These are phyloP conservation scores for Microthyrium microscopicum DNA, from an alignment of 2,329 filamentous ascomycete genomes.

Conservation along the genomic window DNA sequence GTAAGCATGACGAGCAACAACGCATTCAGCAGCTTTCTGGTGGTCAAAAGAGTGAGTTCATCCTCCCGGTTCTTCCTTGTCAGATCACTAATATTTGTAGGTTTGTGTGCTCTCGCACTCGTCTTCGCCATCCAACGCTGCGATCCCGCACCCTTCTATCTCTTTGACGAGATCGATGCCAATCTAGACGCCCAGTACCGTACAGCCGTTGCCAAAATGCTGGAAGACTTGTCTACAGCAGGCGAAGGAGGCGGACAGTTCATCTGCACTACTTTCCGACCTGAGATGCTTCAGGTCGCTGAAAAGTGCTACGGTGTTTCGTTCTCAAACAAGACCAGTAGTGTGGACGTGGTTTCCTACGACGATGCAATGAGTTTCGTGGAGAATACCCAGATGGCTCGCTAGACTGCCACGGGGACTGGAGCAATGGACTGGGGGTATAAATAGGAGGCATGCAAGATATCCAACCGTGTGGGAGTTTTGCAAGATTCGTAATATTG, in stretches of 20 bases:
- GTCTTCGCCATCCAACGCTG: slow-evolving; percentile 98
- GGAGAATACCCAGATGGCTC: too few relatives aligned
- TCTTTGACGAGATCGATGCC: slow-evolving; percentile 97
- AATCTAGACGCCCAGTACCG: slow-evolving; percentile 97
- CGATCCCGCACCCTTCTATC: slow-evolving; percentile 94
- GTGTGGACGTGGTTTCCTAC: slow-evolving; percentile 73
- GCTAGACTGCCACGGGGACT: too few relatives aligned
- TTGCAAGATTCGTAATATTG: too few relatives aligned
- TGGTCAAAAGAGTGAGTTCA: slow-evolving; percentile 77
- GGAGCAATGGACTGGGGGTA: too few relatives aligned
- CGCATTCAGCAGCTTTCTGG: slow-evolving; percentile 93
- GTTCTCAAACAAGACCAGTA: slow-evolving; percentile 82
- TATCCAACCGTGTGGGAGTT: too few relatives aligned
- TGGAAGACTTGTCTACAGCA: slow-evolving; percentile 38
- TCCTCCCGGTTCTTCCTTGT: not conserved
- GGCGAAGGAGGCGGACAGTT: slow-evolving; percentile 50
- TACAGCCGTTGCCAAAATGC: slow-evolving; percentile 80
- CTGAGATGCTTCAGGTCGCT: slow-evolving; percentile 86
- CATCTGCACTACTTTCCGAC: slow-evolving; percentile 96
- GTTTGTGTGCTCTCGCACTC: slow-evolving; percentile 87
- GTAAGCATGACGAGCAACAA: slow-evolving; percentile 94
- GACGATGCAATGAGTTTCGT: slow-evolving; percentile 89
- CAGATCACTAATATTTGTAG: slow-evolving; percentile 23
- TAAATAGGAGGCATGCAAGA: too few relatives aligned
- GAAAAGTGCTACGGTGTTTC: slow-evolving; percentile 97